Evolutionary conservation across 257 asterid species (phyloP).

Genomic region (Rehmannia glutinosa): DNA sequence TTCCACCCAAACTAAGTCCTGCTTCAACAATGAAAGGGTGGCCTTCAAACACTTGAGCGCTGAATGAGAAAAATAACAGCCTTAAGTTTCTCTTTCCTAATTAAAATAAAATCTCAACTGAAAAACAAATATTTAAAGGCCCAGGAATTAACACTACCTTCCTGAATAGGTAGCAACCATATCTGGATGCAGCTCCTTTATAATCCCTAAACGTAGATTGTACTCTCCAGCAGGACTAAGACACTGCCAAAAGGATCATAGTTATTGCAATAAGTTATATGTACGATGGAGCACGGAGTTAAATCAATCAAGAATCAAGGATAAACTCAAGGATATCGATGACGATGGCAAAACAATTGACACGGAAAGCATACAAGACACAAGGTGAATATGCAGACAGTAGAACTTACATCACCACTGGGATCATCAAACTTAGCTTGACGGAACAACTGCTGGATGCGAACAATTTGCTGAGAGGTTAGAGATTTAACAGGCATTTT

Average conservation of each 20-base stretch:
- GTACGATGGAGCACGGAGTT: constrained; percentile 1
- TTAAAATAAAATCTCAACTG: constrained; percentile 3
- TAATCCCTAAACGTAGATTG: constrained; percentile 79
- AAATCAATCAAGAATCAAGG: neutral
- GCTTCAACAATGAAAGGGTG: constrained; percentile 95
- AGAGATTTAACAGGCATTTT: constrained; percentile 67
- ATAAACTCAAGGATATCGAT: neutral
- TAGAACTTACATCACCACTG: constrained; percentile 68
- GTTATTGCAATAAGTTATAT: constrained; percentile 13
- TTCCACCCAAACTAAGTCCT: constrained; percentile 91
- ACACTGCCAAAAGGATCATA: constrained; percentile 45
- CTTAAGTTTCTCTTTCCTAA: constrained; percentile 1
- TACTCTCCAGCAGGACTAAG: constrained; percentile 97
- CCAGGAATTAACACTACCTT: constrained; percentile 41
- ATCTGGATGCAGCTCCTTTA: constrained; percentile 90
- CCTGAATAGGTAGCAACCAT: constrained; percentile 96
- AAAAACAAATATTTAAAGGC: neutral
- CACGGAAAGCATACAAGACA: constrained; percentile 2
- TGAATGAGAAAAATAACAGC: constrained; percentile 26
- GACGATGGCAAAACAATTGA: neutral
- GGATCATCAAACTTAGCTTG: constrained; percentile 96
- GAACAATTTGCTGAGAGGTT: constrained; percentile 80
- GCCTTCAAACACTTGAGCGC: constrained; percentile 95
- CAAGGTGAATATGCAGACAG: constrained; percentile 2
- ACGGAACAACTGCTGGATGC: constrained; percentile 88